Evolutionary conservation across 805 yeast genomes (phyloP).

Genomic region (Zygotorulaspora florentina): DNA sequence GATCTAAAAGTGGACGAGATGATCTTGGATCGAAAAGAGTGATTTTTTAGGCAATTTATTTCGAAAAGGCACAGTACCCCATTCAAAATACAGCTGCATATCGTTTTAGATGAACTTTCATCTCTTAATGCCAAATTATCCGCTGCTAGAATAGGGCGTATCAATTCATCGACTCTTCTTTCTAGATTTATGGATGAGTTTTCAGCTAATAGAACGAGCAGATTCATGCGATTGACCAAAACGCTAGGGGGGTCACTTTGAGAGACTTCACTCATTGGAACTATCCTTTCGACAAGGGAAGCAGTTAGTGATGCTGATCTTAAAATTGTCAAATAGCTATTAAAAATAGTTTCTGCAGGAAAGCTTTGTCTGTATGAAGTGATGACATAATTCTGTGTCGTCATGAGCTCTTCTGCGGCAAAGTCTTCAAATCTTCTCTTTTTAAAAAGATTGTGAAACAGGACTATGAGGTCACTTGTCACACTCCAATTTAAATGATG

Average conservation of each 20-base stretch:
- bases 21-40: conserved; percentile 16
- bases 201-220: conserved; percentile 23
- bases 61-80: conserved; percentile 12
- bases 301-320: conserved; percentile 9
- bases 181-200: conserved; percentile 22
- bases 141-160: conserved; percentile 14
- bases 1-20: conserved; percentile 6
- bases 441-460: conserved; percentile 24
- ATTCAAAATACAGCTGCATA: conserved; percentile 10
- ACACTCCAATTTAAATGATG: conserved; percentile 35
- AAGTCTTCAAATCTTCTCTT: conserved; percentile 28
- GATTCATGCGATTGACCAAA: conserved; percentile 29
- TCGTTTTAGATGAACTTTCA: neutral
- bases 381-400: conserved; percentile 10
- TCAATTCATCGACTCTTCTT: conserved; percentile 21
- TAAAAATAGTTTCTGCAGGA: conserved; percentile 18
- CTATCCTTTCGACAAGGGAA: conserved; percentile 25
- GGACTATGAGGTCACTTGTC: conserved; percentile 48
- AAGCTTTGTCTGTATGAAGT: conserved; percentile 3
- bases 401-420: conserved; percentile 17
- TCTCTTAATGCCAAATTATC: conserved; percentile 4
- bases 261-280: conserved; percentile 29
- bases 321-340: conserved; percentile 23
- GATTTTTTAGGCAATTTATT: conserved; percentile 11
- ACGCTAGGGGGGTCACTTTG: conserved; percentile 17